phyloP scores from a whole-genome alignment of 768 basidiomycete genomes.

The Suillus weaverae region DNA sequence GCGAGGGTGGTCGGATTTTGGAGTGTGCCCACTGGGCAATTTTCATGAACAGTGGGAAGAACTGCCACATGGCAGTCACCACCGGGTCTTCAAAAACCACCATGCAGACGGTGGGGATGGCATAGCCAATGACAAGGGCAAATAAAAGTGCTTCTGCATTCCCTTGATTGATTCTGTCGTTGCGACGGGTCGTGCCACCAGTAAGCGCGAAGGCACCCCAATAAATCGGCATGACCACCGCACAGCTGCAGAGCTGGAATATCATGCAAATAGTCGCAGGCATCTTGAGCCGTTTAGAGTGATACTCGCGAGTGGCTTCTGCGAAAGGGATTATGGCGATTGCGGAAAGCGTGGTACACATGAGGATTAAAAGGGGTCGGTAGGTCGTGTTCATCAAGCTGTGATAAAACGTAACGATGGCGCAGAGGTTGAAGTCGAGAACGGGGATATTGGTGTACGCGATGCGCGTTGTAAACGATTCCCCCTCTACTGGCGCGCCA shows the following conservation, averaged over 20 bases:
- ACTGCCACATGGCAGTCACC: constrained; percentile 52
- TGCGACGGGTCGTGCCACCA: constrained; percentile 26
- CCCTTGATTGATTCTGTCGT: constrained; percentile 32
- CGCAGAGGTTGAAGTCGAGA: constrained; percentile 41
- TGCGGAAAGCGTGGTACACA: not conserved
- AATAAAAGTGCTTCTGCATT: constrained; percentile 50
- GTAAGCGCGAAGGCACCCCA: constrained; percentile 45
- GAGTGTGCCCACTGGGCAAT: constrained; percentile 39
- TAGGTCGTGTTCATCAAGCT: constrained; percentile 1
- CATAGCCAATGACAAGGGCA: constrained; percentile 41
- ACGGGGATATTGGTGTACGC: constrained; percentile 35
- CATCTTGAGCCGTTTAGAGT: constrained; percentile 36
- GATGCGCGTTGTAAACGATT: constrained; percentile 33
- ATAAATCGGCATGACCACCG: constrained; percentile 45
- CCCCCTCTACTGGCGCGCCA: constrained; percentile 11
- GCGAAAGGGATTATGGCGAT: constrained; percentile 36
- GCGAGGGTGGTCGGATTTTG: constrained; percentile 26
- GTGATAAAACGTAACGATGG: constrained; percentile 47
- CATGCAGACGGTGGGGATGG: constrained; percentile 45
- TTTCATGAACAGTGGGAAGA: constrained; percentile 45
- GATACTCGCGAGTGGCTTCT: constrained; percentile 40
- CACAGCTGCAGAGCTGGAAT: constrained; percentile 41
- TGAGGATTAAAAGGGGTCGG: constrained; percentile 4
- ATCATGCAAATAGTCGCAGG: constrained; percentile 43
- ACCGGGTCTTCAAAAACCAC: constrained; percentile 41